These are phyloP conservation scores for Lactifluus volemus DNA, from an alignment of 768 basidiomycete species.

Conservation along the genomic window DNA sequence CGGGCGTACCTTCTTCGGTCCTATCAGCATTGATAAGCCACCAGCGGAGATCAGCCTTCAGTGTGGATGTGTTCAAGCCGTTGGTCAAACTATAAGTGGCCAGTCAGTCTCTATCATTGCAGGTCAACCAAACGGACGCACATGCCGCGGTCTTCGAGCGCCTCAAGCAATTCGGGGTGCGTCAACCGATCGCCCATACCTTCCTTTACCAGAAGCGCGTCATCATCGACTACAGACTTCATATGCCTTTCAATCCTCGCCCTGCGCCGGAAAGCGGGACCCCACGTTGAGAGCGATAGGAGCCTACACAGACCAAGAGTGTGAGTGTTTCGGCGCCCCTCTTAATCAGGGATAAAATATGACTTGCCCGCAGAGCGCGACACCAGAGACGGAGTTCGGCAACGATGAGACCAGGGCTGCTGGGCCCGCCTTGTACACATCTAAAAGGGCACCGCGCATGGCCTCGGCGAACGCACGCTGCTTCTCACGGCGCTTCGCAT, in stretches of 20 bases:
- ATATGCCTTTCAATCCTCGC: slow-evolving; percentile 34
- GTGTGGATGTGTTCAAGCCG: slow-evolving; percentile 33
- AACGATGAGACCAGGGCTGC: slow-evolving; percentile 24
- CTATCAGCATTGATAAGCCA: slow-evolving; percentile 50
- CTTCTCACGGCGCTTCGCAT: slow-evolving; percentile 39
- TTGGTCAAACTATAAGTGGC: slow-evolving; percentile 29
- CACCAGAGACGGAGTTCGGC: slow-evolving; percentile 21
- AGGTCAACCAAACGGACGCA: slow-evolving; percentile 32
- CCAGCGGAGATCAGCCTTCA: slow-evolving; percentile 47
- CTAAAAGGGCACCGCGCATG: slow-evolving; percentile 20
- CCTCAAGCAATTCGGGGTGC: slow-evolving; percentile 48
- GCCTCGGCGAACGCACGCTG: slow-evolving; percentile 26
- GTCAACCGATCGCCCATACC: slow-evolving; percentile 37
- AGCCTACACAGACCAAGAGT: slow-evolving; percentile 22
- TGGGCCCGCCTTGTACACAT: slow-evolving; percentile 28
- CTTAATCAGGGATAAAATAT: background rate
- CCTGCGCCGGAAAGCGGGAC: slow-evolving; percentile 27
- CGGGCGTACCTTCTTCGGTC: slow-evolving; percentile 28
- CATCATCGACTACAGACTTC: slow-evolving; percentile 45
- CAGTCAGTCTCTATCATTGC: background rate
- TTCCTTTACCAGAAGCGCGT: slow-evolving; percentile 49
- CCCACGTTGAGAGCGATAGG: slow-evolving; percentile 33
- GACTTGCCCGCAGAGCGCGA: slow-evolving; percentile 53
- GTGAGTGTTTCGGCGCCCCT: background rate
- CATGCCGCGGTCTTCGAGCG: slow-evolving; percentile 73